Conservation (phyloP, 306 rosid species). For the Cercis canadensis region DNA sequence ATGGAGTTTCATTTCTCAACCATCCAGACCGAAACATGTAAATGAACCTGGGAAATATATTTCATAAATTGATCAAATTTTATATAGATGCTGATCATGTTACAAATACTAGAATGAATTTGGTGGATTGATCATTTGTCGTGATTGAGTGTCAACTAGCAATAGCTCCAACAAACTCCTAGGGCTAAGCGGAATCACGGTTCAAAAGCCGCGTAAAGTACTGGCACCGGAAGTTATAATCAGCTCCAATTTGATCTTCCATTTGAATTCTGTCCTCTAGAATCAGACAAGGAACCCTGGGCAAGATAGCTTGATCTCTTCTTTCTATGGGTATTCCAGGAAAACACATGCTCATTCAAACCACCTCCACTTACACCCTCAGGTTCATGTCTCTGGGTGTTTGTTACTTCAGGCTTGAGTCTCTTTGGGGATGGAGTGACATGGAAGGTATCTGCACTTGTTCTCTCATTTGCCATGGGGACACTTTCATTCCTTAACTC, state of each 20-base stretch:
- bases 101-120: slow-evolving; percentile 42
- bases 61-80: slow-evolving; percentile 30
- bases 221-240: slow-evolving; percentile 39
- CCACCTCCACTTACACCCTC: slow-evolving; percentile 55
- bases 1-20: too few species aligned
- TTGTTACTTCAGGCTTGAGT: slow-evolving; percentile 59
- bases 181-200: slow-evolving; percentile 30
- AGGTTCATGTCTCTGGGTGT: slow-evolving; percentile 52
- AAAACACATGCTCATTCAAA: slow-evolving; percentile 61
- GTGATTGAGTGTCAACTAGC: slow-evolving; percentile 32
- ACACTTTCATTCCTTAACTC: slow-evolving; percentile 49
- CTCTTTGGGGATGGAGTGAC: slow-evolving; percentile 60
- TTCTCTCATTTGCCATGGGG: slow-evolving; percentile 53
- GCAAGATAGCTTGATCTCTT: slow-evolving; percentile 80
- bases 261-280: slow-evolving; percentile 71
- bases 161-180: slow-evolving; percentile 17
- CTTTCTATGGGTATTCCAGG: slow-evolving; percentile 85
- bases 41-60: slow-evolving; percentile 12
- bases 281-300: slow-evolving; percentile 64
- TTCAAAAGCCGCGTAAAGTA: slow-evolving; percentile 21
- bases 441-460: slow-evolving; percentile 63
- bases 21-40: not conserved
- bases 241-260: slow-evolving; percentile 76
- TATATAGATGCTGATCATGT: slow-evolving; percentile 37
- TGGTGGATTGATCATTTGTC: slow-evolving; percentile 36